A percentile compares a stretch with the other conserved stretches of the same genome.
These are phyloP conservation scores for Dianthus caryophyllus DNA, from an alignment of 148 eudicot species.

Conservation along the genomic window DNA sequence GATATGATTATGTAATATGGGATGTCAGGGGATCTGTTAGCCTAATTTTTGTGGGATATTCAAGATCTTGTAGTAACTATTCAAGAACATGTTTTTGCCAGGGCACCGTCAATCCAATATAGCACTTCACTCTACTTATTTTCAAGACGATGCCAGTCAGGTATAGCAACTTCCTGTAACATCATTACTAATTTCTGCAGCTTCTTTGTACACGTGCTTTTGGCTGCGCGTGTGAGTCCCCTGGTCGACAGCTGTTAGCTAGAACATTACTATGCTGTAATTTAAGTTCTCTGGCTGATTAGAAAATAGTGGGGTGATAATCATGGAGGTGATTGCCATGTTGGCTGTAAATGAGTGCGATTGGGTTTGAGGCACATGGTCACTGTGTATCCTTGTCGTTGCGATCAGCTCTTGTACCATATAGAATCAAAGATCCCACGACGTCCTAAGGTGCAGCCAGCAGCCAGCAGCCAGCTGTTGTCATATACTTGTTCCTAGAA, in stretches of 20 bases:
- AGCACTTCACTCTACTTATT: constrained; percentile 21
- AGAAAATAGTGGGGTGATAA: background rate
- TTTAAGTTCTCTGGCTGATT: background rate
- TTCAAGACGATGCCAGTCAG: constrained; percentile 39
- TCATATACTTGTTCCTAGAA: background rate
- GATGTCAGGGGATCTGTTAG: too few species aligned
- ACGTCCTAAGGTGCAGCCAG: background rate
- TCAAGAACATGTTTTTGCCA: constrained; percentile 21
- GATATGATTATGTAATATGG: too few species aligned
- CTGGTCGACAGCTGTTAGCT: background rate
- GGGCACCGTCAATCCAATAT: constrained; percentile 19
- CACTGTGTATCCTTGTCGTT: background rate
- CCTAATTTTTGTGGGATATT: background rate
- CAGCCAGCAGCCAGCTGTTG: background rate
- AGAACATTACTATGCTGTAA: background rate
- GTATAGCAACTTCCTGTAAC: constrained; percentile 24
- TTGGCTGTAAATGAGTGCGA: background rate
- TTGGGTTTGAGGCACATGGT: background rate
- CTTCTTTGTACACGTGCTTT: background rate
- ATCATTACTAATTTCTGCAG: constrained; percentile 15
- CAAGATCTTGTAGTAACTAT: background rate
- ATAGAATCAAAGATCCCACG: background rate
- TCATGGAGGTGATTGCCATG: too few species aligned
- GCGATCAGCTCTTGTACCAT: background rate
- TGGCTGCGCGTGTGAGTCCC: background rate